Base-by-base conservation (phyloP, 2,329 filamentous ascomycete genomes). In the Cercospora zeae-maydis region DNA sequence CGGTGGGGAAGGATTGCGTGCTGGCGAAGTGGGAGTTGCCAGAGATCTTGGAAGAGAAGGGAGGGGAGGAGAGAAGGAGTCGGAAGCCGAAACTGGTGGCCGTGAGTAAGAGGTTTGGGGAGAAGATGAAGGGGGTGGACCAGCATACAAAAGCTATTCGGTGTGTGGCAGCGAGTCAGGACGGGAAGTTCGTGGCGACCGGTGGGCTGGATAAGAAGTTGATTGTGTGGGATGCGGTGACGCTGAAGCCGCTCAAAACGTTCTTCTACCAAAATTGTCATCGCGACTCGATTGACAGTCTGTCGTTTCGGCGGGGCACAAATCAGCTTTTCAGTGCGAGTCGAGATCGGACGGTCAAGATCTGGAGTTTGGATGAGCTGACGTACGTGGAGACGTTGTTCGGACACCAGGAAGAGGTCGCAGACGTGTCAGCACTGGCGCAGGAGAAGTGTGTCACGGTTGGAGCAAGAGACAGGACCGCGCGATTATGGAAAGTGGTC, bases 321-420 rank as follows among this genome's bases (percentile, higher is more conserved):
- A 96, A 97, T 73, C 93, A 97, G 77, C 80, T 99, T 19, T 99
- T 96, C 79, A 96, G 92, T 3, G 89, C 90, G 62, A 95, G 91
- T 59, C 90, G 89, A 72, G 95, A 99, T 77, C 86, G 95, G 45
- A 96, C 93, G 2, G 89, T 99, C 74, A 98, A 98, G 77, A 89
- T 96, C 33, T 99, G 93, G 92, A 93, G 89, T 69, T 81, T 97
- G 47, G 90, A 96, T 70, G 92, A 96, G 75, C 83, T 96, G 65
- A 92, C 93, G 51, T 99, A 98, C 73, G 86, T 97, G 31, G 95
- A 99, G 77, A 98, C 93, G 0, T 82, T 99, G 0, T 98, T 97
- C 74, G 95, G 95, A 49, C 95, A 99, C 78, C 93, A 97, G 74
- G 93, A 98, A 74, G 84, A 91, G 67, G 90, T 98, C 4, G 83